These are phyloP conservation scores for Tulasnella sp. DNA, from an alignment of 768 basidiomycete species.

Conservation along the genomic window DNA sequence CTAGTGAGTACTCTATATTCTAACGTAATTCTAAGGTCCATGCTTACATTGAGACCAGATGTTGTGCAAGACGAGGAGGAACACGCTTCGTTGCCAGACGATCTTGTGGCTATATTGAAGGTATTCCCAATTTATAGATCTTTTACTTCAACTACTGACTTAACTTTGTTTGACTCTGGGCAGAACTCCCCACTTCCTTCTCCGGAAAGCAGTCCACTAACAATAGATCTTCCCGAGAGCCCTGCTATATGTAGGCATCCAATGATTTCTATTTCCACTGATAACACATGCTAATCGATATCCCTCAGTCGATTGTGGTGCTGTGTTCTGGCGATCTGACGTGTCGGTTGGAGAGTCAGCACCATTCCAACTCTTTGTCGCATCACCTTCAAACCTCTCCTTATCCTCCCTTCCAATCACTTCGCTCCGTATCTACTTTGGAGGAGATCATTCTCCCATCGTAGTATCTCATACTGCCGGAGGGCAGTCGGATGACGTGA, in stretches of 20 bases:
- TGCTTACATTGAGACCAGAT: constrained; percentile 1
- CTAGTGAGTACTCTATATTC: constrained; percentile 36
- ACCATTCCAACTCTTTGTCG: constrained; percentile 63
- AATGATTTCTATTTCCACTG: not conserved
- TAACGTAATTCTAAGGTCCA: constrained; percentile 1
- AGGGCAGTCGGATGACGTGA: not conserved
- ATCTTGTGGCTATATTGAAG: constrained; percentile 58
- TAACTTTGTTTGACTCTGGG: constrained; percentile 2
- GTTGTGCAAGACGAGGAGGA: constrained; percentile 18
- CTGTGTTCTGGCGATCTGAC: constrained; percentile 59
- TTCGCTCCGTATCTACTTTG: constrained; percentile 47
- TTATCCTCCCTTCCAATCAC: constrained; percentile 50
- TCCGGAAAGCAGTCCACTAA: constrained; percentile 37
- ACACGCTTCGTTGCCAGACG: constrained; percentile 40
- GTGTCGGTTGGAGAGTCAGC: constrained; percentile 46
- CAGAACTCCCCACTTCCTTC: constrained; percentile 61
- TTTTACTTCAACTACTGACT: not conserved
- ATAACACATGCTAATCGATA: constrained; percentile 14
- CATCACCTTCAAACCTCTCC: constrained; percentile 36
- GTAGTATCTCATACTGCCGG: constrained; percentile 34
- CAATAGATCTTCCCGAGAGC: constrained; percentile 51
- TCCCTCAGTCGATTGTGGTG: constrained; percentile 35
- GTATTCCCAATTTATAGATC: constrained; percentile 28
- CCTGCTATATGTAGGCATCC: constrained; percentile 45
- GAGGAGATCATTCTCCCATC: constrained; percentile 36